Percentiles rank a stretch among this genome's conserved stretches.
Evolutionary conservation across 352 stramenopile species (phyloP).

Genomic region (Pythium brassicae): DNA sequence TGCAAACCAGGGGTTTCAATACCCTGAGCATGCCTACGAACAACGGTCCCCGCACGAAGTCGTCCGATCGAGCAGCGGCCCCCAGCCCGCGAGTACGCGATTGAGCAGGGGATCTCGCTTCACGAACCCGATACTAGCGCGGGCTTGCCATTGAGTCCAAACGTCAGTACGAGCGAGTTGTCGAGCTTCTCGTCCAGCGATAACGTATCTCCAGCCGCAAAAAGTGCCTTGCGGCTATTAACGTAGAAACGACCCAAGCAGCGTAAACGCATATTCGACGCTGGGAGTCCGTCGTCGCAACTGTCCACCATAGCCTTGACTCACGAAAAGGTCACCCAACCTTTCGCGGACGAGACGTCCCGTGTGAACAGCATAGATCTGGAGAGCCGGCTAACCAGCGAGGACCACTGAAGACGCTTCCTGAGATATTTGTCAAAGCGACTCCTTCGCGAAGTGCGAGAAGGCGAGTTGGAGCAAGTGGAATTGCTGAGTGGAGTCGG

Average conservation of each 20-base stretch:
- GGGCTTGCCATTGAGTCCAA: background rate
- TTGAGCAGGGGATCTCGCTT: background rate
- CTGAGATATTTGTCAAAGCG: background rate
- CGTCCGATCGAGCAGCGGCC: background rate
- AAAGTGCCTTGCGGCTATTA: background rate
- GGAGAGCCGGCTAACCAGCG: background rate
- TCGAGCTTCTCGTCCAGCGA: background rate
- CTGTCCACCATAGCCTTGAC: background rate
- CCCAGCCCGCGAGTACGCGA: background rate
- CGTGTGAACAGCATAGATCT: background rate
- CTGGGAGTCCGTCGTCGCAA: background rate
- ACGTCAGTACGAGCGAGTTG: background rate
- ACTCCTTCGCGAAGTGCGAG: constrained; percentile 14
- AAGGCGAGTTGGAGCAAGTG: constrained; percentile 19
- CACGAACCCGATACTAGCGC: background rate
- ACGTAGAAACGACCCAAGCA: background rate
- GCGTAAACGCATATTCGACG: background rate
- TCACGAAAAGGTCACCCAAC: background rate
- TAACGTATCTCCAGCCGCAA: background rate
- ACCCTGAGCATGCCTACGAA: no score
- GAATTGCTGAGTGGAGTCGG: background rate
- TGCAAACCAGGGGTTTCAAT: no score
- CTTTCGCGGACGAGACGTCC: background rate
- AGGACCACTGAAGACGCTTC: background rate
- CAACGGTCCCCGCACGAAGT: background rate